Base-by-base conservation (phyloP, 2,329 filamentous ascomycete genomes). In the Aspergillus sp. region DNA sequence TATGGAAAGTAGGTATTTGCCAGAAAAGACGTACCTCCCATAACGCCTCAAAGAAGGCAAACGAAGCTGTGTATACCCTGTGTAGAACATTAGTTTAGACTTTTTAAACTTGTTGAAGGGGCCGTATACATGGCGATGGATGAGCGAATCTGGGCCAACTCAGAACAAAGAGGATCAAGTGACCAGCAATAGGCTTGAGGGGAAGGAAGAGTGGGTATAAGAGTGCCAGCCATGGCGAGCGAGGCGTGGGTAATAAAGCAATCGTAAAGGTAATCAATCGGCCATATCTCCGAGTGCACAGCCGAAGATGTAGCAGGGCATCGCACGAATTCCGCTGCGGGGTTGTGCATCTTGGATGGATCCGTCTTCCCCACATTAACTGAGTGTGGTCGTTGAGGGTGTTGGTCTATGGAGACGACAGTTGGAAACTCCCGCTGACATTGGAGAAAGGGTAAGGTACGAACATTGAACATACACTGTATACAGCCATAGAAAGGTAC, bases 1-100 rank as follows among this genome's bases (percentile, higher is more conserved):
- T n/a, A 38, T 20, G n/a, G 6, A 15, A 24, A 18, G 8, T 2
- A 3, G 17, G 11, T n/a, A 3, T 30, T 30, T 11, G 26, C 11
- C 26, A 30, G 26, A 30, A 30, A 15, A 22, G 6, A 74, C 82
- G 82, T 69, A 84, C 83, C 74, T 66, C 62, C 64, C 64, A 66
- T 48, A 93, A 76, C 32, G 89, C 88, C 78, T 93, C 90, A 63
- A 93, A 92, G 74, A 93, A 92, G 71, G 89, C 90, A 67, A 87
- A 90, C 0, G 89, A 91, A 12, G 90, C 8, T 36, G 90, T 93
- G 71, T 93, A 81, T 32, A 67, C 67, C 72, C 72, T 73, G 18
- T 4, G 13, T 7, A 15, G 4, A 34, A 48, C n/a, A 53, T 53
- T 17, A 41, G 26, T 5, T 34, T 6, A 8, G 5, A 17, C 22